Base-by-base conservation (phyloP, 179 eudicot genomes). In the Nepenthes alata region DNA sequence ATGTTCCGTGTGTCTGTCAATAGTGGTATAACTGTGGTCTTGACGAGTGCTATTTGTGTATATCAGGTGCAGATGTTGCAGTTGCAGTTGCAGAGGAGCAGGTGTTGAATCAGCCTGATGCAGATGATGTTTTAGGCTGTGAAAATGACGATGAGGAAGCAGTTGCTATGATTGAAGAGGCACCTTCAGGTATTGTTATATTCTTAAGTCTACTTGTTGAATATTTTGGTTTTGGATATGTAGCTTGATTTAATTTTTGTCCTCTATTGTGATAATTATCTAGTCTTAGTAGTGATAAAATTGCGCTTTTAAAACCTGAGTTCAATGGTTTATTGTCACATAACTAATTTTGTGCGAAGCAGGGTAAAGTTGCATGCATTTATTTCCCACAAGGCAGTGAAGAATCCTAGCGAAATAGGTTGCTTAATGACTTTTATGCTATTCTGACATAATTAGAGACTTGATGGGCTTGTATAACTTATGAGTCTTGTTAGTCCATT, bases 141-240 rank as follows among this genome's bases (percentile, higher is more conserved):
- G 83, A 75, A 11, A 75, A 79, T 51, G 80, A 79, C 35, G 78
- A 79, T 0, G 80, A 79, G 47, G 83, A 72, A 67, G 71, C 83
- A 14, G 83, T 72, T 56, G 83, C 80, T 3, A 76, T 79, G 83
- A 56, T 73, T 50, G 83, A 79, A 76, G 83, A 79, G 55, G 39
- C 64, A 16, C 75, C 68, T n/a, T 79, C 80, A 70, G 80, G 83
- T 79, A 58, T 56, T 16, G 13, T 35, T 5, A n/a, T 12, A 4
- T 25, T 15, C 14, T n/a, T 14, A 5, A 7, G 1, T 12, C 15
- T 4, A 25, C 25, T 25, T 25, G 25, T 52, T 52, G 16, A 15
- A n/a, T n/a, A 5, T 52, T 52, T 15, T 52, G n/a, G 34, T 12
- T 52, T 7, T 52, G 34, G 34, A 6, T 2, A 11, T 15, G 16